Base-by-base conservation (phyloP, 495 filamentous ascomycete species). In the Podospora anserina region DNA sequence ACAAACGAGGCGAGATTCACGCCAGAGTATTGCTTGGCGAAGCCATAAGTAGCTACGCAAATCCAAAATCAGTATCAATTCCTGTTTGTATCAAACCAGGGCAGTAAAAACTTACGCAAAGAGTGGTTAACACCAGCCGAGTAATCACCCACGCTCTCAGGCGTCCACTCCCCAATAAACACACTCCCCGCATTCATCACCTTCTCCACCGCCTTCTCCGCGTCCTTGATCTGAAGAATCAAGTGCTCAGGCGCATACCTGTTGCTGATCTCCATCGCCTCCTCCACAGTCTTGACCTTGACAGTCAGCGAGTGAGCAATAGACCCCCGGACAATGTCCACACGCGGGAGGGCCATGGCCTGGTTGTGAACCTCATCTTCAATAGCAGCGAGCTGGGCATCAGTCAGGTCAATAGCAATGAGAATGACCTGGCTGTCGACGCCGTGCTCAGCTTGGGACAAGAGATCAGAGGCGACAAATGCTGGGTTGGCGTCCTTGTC, bases 81-180 rank as follows among this genome's bases (percentile, higher is more conserved):
- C 23, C 23, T 23, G 23, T 23, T 23, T 23, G 23, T 23, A 1
- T 20, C 27, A 67, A 74, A 32, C 49, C 2, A 59, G 27, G 1
- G 23, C 23, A 23, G 23, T 23, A 23, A 23, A 5, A 39, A 90
- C 91, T 87, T 89, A 97, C 93, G 95, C 71, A 99, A 80, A 53
- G 92, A 94, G 81, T 99, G 95, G 80, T 99, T 99, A 11, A 97
- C 94, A 72, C 95, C 95, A 20, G 96, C 95, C 63, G 92, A 96
- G 80, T 99, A 99, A 77, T 99, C 95, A 26, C 95, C 95, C 18
- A 99, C 95, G 72, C 90, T 93, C 81, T 99, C 95, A 0, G 95
- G 95, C 2, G 95, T 97, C 95, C 95, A 99, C 65, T 88, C 84
- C 3, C 95, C 95, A 63, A 97, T 88, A 76, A 99, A 99, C 16